phyloP scores from a whole-genome alignment of 78 protist species.

The Dictyostelium firmibasis region DNA sequence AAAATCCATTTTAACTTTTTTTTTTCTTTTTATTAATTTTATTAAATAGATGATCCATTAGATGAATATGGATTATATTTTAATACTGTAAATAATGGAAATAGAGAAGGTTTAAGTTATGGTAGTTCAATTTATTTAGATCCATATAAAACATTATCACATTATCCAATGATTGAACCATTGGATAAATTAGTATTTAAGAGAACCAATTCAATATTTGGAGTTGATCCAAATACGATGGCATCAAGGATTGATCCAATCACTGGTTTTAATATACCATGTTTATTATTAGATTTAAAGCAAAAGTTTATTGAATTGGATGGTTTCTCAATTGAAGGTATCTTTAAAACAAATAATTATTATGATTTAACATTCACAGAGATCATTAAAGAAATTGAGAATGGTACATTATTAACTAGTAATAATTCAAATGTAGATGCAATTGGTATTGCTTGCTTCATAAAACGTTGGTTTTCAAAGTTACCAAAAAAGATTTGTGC shows the following conservation, averaged over 20 bases:
- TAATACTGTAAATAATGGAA: slow-evolving; percentile 28
- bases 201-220: slow-evolving; percentile 60
- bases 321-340: slow-evolving; percentile 65
- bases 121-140: slow-evolving; percentile 32
- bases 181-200: slow-evolving; percentile 62
- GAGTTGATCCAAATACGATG: neutral
- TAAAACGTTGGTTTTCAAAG: slow-evolving; percentile 62
- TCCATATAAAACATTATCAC: neutral
- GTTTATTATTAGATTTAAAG: slow-evolving; percentile 26
- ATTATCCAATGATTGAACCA: slow-evolving; percentile 70
- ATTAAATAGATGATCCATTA: slow-evolving; percentile 49
- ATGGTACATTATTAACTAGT: neutral
- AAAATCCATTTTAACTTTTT: neutral
- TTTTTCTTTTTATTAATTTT: neutral
- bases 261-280: slow-evolving; percentile 17
- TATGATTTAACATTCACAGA: neutral
- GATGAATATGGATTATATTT: slow-evolving; percentile 69
- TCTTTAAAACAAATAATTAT: slow-evolving; percentile 1
- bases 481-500: slow-evolving; percentile 56
- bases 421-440: neutral
- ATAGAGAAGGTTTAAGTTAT: slow-evolving; percentile 55
- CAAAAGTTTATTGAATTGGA: slow-evolving; percentile 25
- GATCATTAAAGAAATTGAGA: neutral
- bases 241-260: slow-evolving; percentile 1
- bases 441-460: slow-evolving; percentile 29